A percentile compares a stretch with the other conserved stretches of the same genome.
Conservation (phyloP, 257 asterid species). For the Coffea eugenioides region DNA sequence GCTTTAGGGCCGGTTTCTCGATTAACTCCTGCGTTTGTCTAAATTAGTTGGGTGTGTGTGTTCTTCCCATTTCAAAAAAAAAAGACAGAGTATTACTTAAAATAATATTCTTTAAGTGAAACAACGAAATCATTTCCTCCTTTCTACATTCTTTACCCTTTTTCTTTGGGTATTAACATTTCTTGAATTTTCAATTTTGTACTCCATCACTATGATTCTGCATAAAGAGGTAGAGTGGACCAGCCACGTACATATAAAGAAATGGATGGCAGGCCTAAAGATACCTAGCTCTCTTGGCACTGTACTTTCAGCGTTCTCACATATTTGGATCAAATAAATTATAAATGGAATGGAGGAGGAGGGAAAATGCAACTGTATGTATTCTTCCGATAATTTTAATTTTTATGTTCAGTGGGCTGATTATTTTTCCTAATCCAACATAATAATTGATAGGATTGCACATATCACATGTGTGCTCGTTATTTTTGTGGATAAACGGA, state of each 20-base stretch:
- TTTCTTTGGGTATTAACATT: background rate
- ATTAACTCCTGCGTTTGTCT: no score
- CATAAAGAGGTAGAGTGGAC: background rate
- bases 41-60: no score
- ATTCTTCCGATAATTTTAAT: background rate
- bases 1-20: no score
- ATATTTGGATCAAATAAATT: background rate
- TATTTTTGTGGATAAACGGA: no score
- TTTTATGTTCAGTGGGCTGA: no score
- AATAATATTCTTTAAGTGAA: no score
- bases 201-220: background rate
- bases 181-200: no score
- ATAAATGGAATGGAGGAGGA: background rate
- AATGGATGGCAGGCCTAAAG: background rate
- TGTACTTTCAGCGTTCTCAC: slow-evolving; percentile 2
- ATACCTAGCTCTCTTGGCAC: background rate
- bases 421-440: no score
- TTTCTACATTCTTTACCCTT: background rate
- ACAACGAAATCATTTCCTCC: background rate
- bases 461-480: no score
- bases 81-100: no score
- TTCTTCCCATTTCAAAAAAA: no score
- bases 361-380: background rate
- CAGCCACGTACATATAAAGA: background rate
- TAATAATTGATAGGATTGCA: no score